Base-by-base conservation (phyloP, 208 protist genomes). In the Trypanosoma grayi region DNA sequence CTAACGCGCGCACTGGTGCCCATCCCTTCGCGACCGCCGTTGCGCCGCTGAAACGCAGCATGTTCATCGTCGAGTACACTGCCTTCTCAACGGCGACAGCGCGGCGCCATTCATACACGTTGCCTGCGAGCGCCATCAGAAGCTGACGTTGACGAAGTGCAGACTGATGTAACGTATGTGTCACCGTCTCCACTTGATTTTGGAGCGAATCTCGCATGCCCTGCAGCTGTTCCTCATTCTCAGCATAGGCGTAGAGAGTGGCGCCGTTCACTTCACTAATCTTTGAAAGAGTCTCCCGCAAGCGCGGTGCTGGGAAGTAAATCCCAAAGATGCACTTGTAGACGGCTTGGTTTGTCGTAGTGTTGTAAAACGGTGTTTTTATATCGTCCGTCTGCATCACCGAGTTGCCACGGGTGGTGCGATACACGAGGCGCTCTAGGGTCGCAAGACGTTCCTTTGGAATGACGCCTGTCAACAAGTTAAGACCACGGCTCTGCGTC, bases 11-110 rank as follows among this genome's bases (percentile, higher is more conserved):
- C 30, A 81, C 77, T 20, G 93, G 91, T 9, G 89, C 90, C 95
- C 98, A 99, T 52, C 88, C 96, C 67, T 96, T 88, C 40, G 96
- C 97, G 33, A 99, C 86, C 14, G 81, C 85, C 18, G 87, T 87
- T 34, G 90, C 79, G 18, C 94, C 85, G 50, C 93, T 90, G 56
- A 98, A 97, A 71, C 93, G 86, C 53, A 99, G 92, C 57, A 94
- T 76, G 79, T 99, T 99, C 87, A 99, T 92, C 6, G 86, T 96
- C 46, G 97, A 78, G 71, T 95, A 99, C 36, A 98, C 97, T 24
- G 91, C 79, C 81, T 98, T 98, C 70, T 99, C 97, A 51, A 85
- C 96, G 18, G 85, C 72, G 13, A 98, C 93, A 28, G 89, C 79
- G 36, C 83, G 78, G 30, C 79, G 81, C 98, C 97, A 99, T 43